Base-by-base conservation (phyloP, 2,329 filamentous ascomycete species). In the Exophiala xenobiotica region DNA sequence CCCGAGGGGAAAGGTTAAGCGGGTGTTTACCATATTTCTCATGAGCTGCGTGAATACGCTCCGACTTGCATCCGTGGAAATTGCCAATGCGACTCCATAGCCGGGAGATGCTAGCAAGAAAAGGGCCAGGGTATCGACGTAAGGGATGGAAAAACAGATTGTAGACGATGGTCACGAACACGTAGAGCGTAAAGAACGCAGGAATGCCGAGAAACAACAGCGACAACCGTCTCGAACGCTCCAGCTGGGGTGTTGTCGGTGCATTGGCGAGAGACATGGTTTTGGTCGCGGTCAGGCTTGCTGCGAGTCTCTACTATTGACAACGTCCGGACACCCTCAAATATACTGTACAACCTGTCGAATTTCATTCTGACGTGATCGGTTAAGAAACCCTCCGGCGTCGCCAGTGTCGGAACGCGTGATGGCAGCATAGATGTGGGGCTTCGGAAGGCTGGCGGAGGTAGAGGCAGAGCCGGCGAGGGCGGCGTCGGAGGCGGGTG, bases 11-110 rank as follows among this genome's bases (percentile, higher is more conserved):
- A 6, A 27, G 9, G 8, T 19, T 14, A n/a, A n/a, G n/a, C n/a
- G n/a, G n/a, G n/a, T 16, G 39, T 6, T 8, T 54, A 63, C 65
- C 65, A 49, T 67, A 67, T 54, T 57, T 60, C 48, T 64, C 54
- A 46, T 67, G 49, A 19, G 49, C 53, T 24, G 35, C 49, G 16
- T 48, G 49, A n/a, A 52, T 45, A 5, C 37, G 18, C 37, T 54
- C 46, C 3, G 38, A 44, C 12, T 54, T 50, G 18, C 51, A 26
- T 18, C 46, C 51, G 18, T 46, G 39, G 23, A 50, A 39, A 18
- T 50, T 49, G 11, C 46, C 38, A 22, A 50, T 45, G 4, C 40
- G 6, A 29, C 38, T 39, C 50, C 50, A 53, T 12, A 53, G 27
- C 14, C 44, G 37, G 4, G 50, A 53, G 16, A 53, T 29, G 38